These are phyloP conservation scores for Kodamaea sp. DNA, from an alignment of 1,139 yeast genomes.

Conservation along the genomic window DNA sequence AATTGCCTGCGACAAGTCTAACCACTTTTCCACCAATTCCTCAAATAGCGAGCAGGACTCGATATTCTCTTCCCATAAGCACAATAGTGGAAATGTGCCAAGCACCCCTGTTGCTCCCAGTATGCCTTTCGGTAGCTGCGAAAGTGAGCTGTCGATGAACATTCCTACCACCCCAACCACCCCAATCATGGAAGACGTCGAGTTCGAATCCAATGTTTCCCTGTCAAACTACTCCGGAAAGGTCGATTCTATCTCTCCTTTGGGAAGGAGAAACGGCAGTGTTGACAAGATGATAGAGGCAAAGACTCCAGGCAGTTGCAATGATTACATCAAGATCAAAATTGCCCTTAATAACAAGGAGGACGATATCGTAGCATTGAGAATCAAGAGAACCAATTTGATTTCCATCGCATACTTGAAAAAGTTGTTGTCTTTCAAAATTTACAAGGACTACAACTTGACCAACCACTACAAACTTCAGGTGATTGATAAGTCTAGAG, in stretches of 20 bases:
- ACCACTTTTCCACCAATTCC: conserved; percentile 10
- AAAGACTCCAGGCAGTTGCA: conserved; percentile 3
- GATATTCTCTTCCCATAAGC: conserved; percentile 13
- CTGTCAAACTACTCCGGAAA: conserved; percentile 1
- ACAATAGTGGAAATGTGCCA: conserved; percentile 2
- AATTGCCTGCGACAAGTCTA: conserved; percentile 4
- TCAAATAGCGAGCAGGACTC: conserved; percentile 19
- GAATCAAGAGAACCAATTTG: conserved; percentile 27
- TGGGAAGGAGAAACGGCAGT: not conserved
- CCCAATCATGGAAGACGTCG: conserved; percentile 19
- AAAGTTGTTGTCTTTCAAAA: conserved; percentile 32
- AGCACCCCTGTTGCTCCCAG: conserved; percentile 7
- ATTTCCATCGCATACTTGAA: conserved; percentile 33
- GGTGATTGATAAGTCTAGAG: conserved; percentile 13
- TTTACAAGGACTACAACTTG: conserved; percentile 35
- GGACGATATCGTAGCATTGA: conserved; percentile 35
- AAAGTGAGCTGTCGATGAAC: conserved; percentile 7
- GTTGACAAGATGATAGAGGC: conserved; percentile 1
- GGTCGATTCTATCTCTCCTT: not conserved
- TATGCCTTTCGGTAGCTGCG: conserved; percentile 1
- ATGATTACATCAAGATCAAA: conserved; percentile 34
- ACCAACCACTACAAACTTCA: conserved; percentile 31
- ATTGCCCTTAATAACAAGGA: conserved; percentile 32
- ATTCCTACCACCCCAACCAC: conserved; percentile 23
- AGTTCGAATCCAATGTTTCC: conserved; percentile 8